A percentile compares a stretch with the other conserved stretches of the same genome.
These are phyloP conservation scores for Neonectria punicea DNA, from an alignment of 2,329 filamentous ascomycete genomes.

Conservation along the genomic window DNA sequence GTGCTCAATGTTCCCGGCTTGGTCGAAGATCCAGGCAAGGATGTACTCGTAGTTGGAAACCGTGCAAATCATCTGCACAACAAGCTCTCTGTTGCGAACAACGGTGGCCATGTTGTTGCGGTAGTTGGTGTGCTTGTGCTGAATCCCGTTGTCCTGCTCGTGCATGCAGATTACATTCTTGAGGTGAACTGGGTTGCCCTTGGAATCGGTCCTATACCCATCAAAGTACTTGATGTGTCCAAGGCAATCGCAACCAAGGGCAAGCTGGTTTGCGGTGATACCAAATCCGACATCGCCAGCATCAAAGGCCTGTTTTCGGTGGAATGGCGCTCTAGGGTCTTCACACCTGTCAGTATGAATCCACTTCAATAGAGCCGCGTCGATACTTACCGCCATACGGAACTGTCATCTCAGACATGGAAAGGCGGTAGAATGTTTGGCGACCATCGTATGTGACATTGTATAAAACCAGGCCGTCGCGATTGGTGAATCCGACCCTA, in stretches of 20 bases:
- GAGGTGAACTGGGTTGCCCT: constrained; percentile 5
- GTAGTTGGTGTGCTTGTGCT: constrained; percentile 83
- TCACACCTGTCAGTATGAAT: neutral
- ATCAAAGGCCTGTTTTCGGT: constrained; percentile 74
- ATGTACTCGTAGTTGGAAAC: constrained; percentile 69
- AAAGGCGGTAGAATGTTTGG: constrained; percentile 69
- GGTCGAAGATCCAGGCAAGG: constrained; percentile 57
- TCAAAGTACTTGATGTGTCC: constrained; percentile 63
- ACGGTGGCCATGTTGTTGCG: constrained; percentile 73
- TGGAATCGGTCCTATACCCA: constrained; percentile 11
- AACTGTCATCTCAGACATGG: constrained; percentile 65
- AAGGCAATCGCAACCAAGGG: constrained; percentile 70
- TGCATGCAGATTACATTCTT: constrained; percentile 79
- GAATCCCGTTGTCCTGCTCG: constrained; percentile 78
- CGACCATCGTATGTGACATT: constrained; percentile 62
- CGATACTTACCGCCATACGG: neutral
- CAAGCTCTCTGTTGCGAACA: constrained; percentile 62
- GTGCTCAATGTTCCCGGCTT: constrained; percentile 52
- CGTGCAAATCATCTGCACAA: constrained; percentile 68
- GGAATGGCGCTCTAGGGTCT: constrained; percentile 70
- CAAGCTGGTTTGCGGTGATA: constrained; percentile 71
- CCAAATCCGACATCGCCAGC: constrained; percentile 74
- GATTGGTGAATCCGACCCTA: constrained; percentile 71
- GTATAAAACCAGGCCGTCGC: constrained; percentile 72
- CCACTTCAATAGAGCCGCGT: too few species aligned